phyloP scores from a whole-genome alignment of 805 yeast genomes.

The Wickerhamomyces ciferrii region DNA sequence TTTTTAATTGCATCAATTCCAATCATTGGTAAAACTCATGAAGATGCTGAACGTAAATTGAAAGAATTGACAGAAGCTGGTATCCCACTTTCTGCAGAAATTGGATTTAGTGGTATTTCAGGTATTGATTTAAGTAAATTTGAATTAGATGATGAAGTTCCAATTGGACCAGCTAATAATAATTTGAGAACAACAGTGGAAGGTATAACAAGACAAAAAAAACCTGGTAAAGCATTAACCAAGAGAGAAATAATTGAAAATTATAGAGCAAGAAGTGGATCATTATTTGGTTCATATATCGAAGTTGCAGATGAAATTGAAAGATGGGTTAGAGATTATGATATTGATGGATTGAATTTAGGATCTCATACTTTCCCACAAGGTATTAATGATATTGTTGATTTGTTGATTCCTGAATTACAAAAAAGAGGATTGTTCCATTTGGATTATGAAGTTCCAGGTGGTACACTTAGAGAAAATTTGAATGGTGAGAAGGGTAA shows the following conservation, averaged over 20 bases:
- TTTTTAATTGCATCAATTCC: conserved; percentile 29
- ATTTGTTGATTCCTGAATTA: conserved; percentile 28
- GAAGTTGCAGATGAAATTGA: conserved; percentile 36
- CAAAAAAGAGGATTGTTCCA: conserved; percentile 26
- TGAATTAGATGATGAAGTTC: conserved; percentile 4
- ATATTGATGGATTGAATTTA: conserved; percentile 37
- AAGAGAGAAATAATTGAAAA: conserved; percentile 19
- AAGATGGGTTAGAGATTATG: conserved; percentile 33
- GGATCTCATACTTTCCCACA: conserved; percentile 28
- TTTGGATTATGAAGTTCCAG: conserved; percentile 27
- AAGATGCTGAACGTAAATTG: conserved; percentile 32
- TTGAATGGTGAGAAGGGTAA: conserved; percentile 21
- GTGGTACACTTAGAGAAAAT: conserved; percentile 30
- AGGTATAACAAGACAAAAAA: conserved; percentile 24
- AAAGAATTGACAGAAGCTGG: conserved; percentile 27
- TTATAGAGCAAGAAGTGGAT: conserved; percentile 24
- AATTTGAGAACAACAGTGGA: conserved; percentile 23
- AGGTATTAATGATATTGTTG: conserved; percentile 8
- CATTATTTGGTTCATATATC: conserved; percentile 25
- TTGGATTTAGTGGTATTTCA: conserved; percentile 29
- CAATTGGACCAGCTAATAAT: conserved; percentile 20
- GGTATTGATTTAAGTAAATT: conserved; percentile 21
- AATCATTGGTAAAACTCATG: conserved; percentile 31
- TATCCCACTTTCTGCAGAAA: conserved; percentile 24
- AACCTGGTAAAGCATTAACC: conserved; percentile 21